A percentile compares a stretch with the other conserved stretches of the same genome.
phyloP scores from a whole-genome alignment of 2,329 filamentous ascomycete species.

The Microsporum audouinii region DNA sequence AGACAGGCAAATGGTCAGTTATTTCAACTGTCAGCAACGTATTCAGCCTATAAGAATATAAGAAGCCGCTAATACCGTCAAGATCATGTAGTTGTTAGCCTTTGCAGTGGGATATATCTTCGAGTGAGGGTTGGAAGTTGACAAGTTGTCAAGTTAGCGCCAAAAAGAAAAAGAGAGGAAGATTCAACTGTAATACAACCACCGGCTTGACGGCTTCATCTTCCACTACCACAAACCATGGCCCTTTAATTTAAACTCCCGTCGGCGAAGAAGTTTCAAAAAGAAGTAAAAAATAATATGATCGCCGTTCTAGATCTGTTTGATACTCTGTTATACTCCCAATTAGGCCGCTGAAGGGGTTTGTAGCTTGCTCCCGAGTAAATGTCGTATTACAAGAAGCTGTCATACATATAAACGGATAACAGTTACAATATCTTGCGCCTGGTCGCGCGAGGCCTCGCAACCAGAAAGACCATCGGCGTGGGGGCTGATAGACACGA shows the following conservation, averaged over 20 bases:
- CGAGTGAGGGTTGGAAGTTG: background rate
- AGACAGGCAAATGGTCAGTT: too few relatives aligned
- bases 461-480: background rate
- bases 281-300: background rate
- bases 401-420: background rate
- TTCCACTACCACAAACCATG: background rate
- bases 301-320: background rate
- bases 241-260: constrained; percentile 1
- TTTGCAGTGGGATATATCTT: background rate
- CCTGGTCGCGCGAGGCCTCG: background rate
- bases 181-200: background rate
- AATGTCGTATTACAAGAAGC: background rate
- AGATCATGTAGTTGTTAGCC: too few relatives aligned
- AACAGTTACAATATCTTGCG: background rate
- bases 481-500: background rate
- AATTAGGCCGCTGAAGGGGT: background rate
- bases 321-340: too few relatives aligned
- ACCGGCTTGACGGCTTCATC: background rate
- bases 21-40: background rate
- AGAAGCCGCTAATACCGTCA: too few relatives aligned
- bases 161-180: background rate
- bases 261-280: background rate
- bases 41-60: too few relatives aligned
- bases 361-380: background rate
- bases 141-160: background rate